Evolutionary conservation across 768 basidiomycete genomes (phyloP).

Genomic region (Pisolithus orientalis): DNA sequence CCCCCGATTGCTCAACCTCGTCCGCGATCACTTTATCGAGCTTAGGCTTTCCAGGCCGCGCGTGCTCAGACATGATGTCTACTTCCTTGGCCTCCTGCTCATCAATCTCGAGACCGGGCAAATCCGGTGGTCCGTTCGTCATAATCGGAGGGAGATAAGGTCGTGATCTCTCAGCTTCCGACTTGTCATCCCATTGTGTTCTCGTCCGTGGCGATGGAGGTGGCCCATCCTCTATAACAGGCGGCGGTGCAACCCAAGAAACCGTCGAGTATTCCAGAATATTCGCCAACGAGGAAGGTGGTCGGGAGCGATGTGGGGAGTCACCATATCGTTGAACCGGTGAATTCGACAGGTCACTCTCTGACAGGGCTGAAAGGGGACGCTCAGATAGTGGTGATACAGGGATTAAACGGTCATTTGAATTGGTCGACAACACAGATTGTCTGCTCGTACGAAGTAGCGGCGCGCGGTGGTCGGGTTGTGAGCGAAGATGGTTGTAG

Average conservation of each 20-base stretch:
- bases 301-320: conserved; percentile 1
- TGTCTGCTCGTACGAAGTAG: background rate
- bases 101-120: conserved; percentile 41
- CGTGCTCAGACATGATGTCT: conserved; percentile 52
- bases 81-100: conserved; percentile 56
- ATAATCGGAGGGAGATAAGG: background rate
- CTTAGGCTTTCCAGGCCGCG: conserved; percentile 61
- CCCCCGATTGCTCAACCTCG: conserved; percentile 51
- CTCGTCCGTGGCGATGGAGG: background rate
- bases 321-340: conserved; percentile 7
- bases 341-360: conserved; percentile 7
- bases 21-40: conserved; percentile 56
- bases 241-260: conserved; percentile 1
- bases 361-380: conserved; percentile 7
- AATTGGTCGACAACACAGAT: conserved; percentile 7
- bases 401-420: conserved; percentile 16
- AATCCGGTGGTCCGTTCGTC: conserved; percentile 1
- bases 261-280: conserved; percentile 5
- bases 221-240: background rate
- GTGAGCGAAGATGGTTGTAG: background rate
- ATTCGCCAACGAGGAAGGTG: background rate
- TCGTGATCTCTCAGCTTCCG: conserved; percentile 3
- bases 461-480: background rate
- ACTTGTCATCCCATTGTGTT: conserved; percentile 1
- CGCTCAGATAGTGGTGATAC: conserved; percentile 16